Conservation (phyloP, 768 basidiomycete species). For the Tricholoma saponaceum region DNA sequence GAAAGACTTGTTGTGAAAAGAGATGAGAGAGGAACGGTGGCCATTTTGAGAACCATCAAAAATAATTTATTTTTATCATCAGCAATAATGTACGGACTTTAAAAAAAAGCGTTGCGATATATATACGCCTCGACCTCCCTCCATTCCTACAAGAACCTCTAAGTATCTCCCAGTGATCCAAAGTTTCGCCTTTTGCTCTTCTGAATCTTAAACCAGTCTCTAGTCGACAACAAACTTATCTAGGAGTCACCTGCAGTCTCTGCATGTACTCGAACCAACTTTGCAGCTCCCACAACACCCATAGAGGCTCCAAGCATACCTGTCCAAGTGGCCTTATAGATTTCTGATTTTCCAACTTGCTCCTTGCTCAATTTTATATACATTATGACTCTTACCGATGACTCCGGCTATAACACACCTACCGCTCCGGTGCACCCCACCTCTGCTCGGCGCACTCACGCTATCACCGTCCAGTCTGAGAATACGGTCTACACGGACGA, state of each 20-base stretch:
- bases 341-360: constrained; percentile 32
- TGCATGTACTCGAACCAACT: constrained; percentile 98
- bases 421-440: constrained; percentile 82
- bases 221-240: background rate
- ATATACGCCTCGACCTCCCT: background rate
- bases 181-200: background rate
- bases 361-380: constrained; percentile 23
- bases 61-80: background rate
- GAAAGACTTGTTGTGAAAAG: constrained; percentile 34
- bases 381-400: constrained; percentile 49
- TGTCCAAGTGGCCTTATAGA: constrained; percentile 59
- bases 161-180: background rate
- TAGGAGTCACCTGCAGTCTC: constrained; percentile 37
- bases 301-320: constrained; percentile 86
- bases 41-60: constrained; percentile 2
- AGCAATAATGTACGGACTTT: background rate
- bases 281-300: constrained; percentile 81
- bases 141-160: background rate
- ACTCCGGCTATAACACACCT: constrained; percentile 72
- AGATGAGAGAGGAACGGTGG: constrained; percentile 32
- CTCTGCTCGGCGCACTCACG: constrained; percentile 69
- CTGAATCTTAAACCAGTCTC: background rate
- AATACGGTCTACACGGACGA: constrained; percentile 80
- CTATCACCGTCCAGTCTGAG: constrained; percentile 78
- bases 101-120: background rate